Conservation (phyloP, 768 basidiomycete species). For the Mycena maculata region DNA sequence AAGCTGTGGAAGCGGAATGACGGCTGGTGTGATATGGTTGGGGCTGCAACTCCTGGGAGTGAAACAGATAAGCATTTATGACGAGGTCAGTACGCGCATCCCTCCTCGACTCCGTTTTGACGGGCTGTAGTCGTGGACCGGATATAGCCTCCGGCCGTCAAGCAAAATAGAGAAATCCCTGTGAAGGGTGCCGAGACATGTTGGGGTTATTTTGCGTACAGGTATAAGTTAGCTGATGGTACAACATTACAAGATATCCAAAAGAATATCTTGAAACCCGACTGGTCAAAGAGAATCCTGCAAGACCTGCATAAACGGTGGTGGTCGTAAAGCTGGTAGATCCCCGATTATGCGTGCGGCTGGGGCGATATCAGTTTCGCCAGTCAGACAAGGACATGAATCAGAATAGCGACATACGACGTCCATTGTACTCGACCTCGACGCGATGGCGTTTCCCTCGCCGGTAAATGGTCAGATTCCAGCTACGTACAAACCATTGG, state of each 20-base stretch:
- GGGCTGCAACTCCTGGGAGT: slow-evolving; percentile 82
- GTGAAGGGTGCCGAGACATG: slow-evolving; percentile 25
- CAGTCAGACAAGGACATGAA: slow-evolving; percentile 12
- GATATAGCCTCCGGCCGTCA: slow-evolving; percentile 82
- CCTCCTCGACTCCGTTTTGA: neutral
- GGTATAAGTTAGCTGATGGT: slow-evolving; percentile 9
- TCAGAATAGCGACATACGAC: slow-evolving; percentile 57
- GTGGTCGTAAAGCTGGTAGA: slow-evolving; percentile 56
- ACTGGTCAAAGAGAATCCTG: slow-evolving; percentile 49
- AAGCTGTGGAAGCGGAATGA: slow-evolving; percentile 97
- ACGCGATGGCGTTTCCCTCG: slow-evolving; percentile 71
- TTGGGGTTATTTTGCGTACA: slow-evolving; percentile 19
- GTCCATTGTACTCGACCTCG: slow-evolving; percentile 75
- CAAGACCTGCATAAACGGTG: slow-evolving; percentile 78
- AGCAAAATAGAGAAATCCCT: slow-evolving; percentile 75
- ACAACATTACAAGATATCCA: slow-evolving; percentile 24
- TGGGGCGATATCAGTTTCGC: slow-evolving; percentile 36
- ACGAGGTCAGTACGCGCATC: slow-evolving; percentile 72
- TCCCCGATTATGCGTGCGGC: slow-evolving; percentile 68
- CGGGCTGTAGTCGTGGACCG: slow-evolving; percentile 86
- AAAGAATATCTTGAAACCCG: neutral
- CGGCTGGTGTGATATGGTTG: slow-evolving; percentile 94
- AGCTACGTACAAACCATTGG: slow-evolving; percentile 53
- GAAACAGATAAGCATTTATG: slow-evolving; percentile 79
- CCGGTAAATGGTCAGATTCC: slow-evolving; percentile 74